Percentiles rank a stretch among this genome's conserved stretches.
These are phyloP conservation scores for Spergularia bocconei DNA, from an alignment of 148 eudicot species.

Conservation along the genomic window DNA sequence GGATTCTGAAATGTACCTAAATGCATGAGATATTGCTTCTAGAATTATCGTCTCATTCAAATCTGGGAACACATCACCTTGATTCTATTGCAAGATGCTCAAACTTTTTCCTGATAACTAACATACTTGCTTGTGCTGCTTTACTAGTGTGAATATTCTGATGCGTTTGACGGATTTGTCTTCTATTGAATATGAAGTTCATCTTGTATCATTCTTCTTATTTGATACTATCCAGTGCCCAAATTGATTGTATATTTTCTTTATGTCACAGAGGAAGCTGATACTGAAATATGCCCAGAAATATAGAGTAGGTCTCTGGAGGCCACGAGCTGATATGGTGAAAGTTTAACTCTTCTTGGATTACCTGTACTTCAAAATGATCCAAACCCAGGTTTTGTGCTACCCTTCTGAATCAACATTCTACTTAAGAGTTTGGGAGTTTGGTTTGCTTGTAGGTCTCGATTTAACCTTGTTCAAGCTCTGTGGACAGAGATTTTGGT, in stretches of 20 bases:
- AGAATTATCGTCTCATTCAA: too few species aligned
- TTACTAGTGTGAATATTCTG: too few species aligned
- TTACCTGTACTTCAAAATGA: background rate
- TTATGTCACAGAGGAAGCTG: slow-evolving; percentile 46
- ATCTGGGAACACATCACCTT: too few species aligned
- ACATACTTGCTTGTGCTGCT: too few species aligned
- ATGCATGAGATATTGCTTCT: too few species aligned
- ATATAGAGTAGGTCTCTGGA: slow-evolving; percentile 74
- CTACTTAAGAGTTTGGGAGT: background rate
- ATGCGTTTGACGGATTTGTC: too few species aligned
- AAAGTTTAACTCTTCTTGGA: slow-evolving; percentile 29
- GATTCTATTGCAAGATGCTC: too few species aligned
- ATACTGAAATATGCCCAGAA: slow-evolving; percentile 65
- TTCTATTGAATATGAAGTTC: too few species aligned
- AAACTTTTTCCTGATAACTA: too few species aligned
- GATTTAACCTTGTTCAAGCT: background rate
- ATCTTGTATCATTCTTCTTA: too few species aligned
- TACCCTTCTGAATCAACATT: slow-evolving; percentile 6
- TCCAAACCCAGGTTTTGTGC: background rate
- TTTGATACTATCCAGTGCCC: background rate
- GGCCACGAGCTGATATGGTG: slow-evolving; percentile 57
- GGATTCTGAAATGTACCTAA: too few species aligned
- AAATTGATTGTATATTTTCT: background rate
- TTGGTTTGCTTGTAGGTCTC: background rate
- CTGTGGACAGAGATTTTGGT: slow-evolving; percentile 8